Base-by-base conservation (phyloP, 2,329 filamentous ascomycete species). In the Fusarium humuli region DNA sequence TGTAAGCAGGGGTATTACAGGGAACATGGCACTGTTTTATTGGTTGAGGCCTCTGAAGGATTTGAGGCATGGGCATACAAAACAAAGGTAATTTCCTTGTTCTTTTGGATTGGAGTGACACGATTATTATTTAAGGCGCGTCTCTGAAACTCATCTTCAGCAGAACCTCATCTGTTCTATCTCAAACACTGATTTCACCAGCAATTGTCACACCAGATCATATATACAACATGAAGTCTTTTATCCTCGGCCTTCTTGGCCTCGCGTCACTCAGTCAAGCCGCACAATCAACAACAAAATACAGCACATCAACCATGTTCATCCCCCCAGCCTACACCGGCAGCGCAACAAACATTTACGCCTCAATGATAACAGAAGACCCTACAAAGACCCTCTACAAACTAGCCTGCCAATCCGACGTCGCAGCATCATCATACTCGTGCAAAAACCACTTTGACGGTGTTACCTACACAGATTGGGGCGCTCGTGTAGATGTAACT, bases 381-480 rank as follows among this genome's bases (percentile, higher is more conserved):
- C 34, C 34, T 7, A 37, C 34, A 0, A 37, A 37, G 12, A 37
- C 34, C 1, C 34, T 37, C 10, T 37, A 37, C 34, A 37, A 37
- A 37, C 61, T 76, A 3, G 74, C 72, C 5, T 76, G 74, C 5
- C 63, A 73, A 13, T 71, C 72, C 23, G 54, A 64, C 25, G 70
- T 75, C 4, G 34, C 30, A 8, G 52, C 52, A 3, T 8, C 16
- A 49, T 54, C 73, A 4, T 70, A 75, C 5, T 65, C 57, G 0
- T 76, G 74, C 59, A 61, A 64, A 10, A 72, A 72, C 6, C 67
- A 73, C 13, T 76, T 70, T 12, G 68, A 55, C 0, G 73, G 70
- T 0, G 47, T 76, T 0, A 76, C 74, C 0, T 61, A 71, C 29
- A 76, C 74, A 1, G 72, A 69, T 14, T 56, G 65, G 20, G 40